Percentiles rank a stretch among this genome's conserved stretches.
Evolutionary conservation across 2,329 filamentous ascomycete species (phyloP).

Genomic region (Verticillium isaacii): DNA sequence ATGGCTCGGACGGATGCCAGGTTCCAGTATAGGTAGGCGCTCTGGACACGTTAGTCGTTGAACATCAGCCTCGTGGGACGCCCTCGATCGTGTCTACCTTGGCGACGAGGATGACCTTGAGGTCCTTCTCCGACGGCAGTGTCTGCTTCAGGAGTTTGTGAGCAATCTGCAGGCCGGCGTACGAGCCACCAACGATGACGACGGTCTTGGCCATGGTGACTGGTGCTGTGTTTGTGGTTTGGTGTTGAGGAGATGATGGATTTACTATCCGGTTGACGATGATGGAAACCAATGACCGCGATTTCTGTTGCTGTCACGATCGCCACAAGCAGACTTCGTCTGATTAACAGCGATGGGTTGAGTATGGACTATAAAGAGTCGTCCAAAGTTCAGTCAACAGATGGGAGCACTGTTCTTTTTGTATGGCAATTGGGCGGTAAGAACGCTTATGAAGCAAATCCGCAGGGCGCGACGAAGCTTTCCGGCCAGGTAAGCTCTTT

Average conservation of each 20-base stretch:
- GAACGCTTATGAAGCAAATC: not conserved
- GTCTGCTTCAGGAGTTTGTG: conserved; percentile 52
- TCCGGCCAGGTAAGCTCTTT: not conserved
- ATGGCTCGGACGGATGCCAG: conserved; percentile 51
- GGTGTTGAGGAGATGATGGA: too few species aligned
- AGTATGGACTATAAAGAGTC: not conserved
- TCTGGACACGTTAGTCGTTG: conserved; percentile 26
- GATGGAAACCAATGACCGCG: too few species aligned
- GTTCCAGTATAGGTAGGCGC: conserved; percentile 56
- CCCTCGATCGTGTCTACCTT: conserved; percentile 32
- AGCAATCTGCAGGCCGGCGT: conserved; percentile 46
- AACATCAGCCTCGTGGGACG: not conserved
- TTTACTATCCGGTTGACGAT: too few species aligned
- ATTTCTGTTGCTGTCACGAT: not conserved
- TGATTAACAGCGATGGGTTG: not conserved
- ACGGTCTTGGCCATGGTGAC: conserved; percentile 44
- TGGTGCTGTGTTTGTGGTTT: too few species aligned
- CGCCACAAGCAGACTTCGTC: not conserved
- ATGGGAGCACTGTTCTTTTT: not conserved
- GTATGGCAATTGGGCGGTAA: not conserved
- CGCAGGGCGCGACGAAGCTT: not conserved
- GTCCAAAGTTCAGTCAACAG: not conserved
- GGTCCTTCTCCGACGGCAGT: conserved; percentile 33
- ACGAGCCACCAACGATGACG: conserved; percentile 49
- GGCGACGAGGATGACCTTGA: conserved; percentile 52